Evolutionary conservation across 2,329 filamentous ascomycete species (phyloP).

Genomic region (Trichoderma sp.): DNA sequence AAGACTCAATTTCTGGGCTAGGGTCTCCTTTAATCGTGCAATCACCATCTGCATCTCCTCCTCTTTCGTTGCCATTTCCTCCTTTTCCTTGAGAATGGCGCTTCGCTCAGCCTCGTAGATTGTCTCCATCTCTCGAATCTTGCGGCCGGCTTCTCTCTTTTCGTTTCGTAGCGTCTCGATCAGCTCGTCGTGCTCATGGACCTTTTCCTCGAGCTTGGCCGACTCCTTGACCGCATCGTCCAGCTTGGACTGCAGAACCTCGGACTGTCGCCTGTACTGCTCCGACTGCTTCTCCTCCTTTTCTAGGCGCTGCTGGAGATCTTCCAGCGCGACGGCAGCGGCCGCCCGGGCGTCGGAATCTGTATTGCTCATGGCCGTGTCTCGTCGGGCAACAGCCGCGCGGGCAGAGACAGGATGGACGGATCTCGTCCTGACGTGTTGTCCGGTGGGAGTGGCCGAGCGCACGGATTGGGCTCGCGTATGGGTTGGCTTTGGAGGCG

Average conservation of each 20-base stretch:
- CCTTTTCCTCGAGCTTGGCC: constrained; percentile 78
- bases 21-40: constrained; percentile 83
- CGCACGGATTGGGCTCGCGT: constrained; percentile 38
- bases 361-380: constrained; percentile 46
- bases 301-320: constrained; percentile 77
- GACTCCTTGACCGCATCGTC: constrained; percentile 85
- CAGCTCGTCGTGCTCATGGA: constrained; percentile 82
- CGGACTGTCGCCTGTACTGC: constrained; percentile 77
- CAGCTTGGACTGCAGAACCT: constrained; percentile 79
- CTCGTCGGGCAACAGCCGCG: constrained; percentile 62
- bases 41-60: constrained; percentile 90
- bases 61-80: constrained; percentile 77
- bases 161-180: constrained; percentile 79
- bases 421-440: constrained; percentile 59
- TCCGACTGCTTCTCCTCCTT: constrained; percentile 76
- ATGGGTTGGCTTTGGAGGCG: constrained; percentile 36
- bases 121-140: constrained; percentile 86
- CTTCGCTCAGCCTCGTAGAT: constrained; percentile 90
- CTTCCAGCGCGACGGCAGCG: constrained; percentile 73
- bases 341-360: constrained; percentile 77
- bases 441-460: constrained; percentile 41
- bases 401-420: constrained; percentile 72
- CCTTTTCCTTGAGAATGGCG: constrained; percentile 85
- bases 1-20: constrained; percentile 66
- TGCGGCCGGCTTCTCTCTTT: constrained; percentile 76